Evolutionary conservation across 805 yeast species (phyloP).

Genomic region (Debaryomyces maramus): DNA sequence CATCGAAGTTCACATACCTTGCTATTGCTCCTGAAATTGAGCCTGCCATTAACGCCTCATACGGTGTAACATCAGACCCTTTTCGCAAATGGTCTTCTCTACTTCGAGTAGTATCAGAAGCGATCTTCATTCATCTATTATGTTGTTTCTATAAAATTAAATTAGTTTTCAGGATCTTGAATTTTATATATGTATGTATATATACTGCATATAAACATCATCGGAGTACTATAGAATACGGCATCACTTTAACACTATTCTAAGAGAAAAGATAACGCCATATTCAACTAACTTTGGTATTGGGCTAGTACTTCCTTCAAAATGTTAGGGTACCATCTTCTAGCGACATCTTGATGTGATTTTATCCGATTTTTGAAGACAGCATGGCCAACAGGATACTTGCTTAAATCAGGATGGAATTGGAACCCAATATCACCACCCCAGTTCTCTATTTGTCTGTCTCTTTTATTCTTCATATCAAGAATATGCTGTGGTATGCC

Average conservation of each 20-base stretch:
- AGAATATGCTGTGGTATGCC: constrained; percentile 30
- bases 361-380: constrained; percentile 47
- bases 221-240: no score
- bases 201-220: background rate
- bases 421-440: constrained; percentile 42
- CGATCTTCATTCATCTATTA: background rate
- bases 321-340: constrained; percentile 43
- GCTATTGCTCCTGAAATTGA: constrained; percentile 64
- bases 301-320: constrained; percentile 32
- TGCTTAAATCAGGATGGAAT: constrained; percentile 33
- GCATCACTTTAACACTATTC: no score
- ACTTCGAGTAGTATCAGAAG: background rate
- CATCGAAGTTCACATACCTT: constrained; percentile 26
- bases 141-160: no score
- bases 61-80: constrained; percentile 53
- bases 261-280: no score
- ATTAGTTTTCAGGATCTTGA: no score
- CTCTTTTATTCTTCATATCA: constrained; percentile 33
- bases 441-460: constrained; percentile 33
- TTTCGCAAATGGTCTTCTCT: constrained; percentile 46
- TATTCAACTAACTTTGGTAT: constrained; percentile 10
- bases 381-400: constrained; percentile 47
- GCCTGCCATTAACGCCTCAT: constrained; percentile 66
- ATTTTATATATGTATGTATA: no score
- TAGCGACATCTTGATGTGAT: constrained; percentile 45